These are phyloP conservation scores for Colletotrichum gigasporum DNA, from an alignment of 2,329 filamentous ascomycete genomes.

Conservation along the genomic window DNA sequence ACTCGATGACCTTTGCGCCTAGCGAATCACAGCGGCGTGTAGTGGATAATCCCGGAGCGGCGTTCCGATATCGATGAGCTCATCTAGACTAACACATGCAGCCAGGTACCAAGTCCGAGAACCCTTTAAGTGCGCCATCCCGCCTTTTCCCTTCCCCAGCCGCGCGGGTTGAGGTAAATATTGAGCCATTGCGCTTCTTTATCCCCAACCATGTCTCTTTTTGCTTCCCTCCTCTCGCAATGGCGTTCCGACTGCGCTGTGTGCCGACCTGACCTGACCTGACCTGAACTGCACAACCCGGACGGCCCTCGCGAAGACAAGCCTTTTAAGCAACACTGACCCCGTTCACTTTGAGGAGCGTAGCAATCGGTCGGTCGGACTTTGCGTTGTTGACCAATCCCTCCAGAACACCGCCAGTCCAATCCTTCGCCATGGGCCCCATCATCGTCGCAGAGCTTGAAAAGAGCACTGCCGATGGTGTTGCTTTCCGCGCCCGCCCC, in stretches of 20 bases:
- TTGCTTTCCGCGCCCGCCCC: conserved; percentile 80
- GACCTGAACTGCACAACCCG: no score
- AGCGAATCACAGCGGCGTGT: conserved; percentile 20
- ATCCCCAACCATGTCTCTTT: background rate
- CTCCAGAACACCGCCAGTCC: no score
- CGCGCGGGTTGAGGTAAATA: background rate
- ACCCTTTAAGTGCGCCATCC: background rate
- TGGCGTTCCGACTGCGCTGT: background rate
- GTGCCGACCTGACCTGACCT: background rate
- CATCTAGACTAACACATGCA: conserved; percentile 10
- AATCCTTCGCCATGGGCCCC: conserved; percentile 47
- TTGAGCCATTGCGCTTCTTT: background rate
- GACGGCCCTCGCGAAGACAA: background rate
- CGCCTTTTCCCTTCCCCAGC: background rate
- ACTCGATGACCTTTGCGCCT: conserved; percentile 26
- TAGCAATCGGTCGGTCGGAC: no score
- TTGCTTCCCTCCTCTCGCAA: background rate
- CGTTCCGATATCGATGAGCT: conserved; percentile 21
- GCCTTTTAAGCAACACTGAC: background rate
- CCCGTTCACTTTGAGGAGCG: background rate
- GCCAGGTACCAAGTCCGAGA: background rate
- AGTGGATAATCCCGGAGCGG: background rate
- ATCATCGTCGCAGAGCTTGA: conserved; percentile 44
- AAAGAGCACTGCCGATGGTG: conserved; percentile 40
- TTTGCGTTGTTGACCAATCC: no score